Conservation (phyloP, 345 rosid species). For the Psidium friedrichsthalianum region DNA sequence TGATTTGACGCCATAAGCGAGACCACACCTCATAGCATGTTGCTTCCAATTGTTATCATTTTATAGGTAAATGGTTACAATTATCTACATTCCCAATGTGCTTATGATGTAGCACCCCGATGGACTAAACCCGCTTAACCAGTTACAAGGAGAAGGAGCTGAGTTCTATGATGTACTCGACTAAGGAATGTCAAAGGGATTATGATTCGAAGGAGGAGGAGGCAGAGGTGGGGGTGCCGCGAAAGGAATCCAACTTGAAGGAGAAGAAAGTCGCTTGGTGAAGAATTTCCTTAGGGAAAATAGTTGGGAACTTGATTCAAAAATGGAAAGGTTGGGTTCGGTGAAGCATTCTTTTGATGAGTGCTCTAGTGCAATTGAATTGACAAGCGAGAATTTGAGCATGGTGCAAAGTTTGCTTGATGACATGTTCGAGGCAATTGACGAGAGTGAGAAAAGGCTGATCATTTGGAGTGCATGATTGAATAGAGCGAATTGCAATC, state of each 20-base stretch:
- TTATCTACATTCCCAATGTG: no score
- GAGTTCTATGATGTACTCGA: background rate
- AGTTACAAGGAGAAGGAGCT: background rate
- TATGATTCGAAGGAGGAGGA: background rate
- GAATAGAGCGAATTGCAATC: no score
- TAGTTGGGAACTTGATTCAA: background rate
- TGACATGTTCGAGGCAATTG: no score
- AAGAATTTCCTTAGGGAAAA: background rate
- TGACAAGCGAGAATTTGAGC: no score
- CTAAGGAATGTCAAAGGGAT: background rate
- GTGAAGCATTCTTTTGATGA: background rate
- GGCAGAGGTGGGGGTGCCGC: background rate
- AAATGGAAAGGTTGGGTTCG: background rate
- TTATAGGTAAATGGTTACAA: no score
- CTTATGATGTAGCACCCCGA: no score
- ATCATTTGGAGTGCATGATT: no score
- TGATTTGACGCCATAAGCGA: no score
- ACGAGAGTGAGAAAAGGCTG: background rate
- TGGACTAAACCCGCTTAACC: no score
- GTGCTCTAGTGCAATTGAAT: background rate
- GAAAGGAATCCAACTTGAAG: background rate
- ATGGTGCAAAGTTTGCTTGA: no score
- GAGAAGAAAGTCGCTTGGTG: background rate
- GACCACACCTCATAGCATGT: conserved; percentile 10
- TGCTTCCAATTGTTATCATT: background rate